These are phyloP conservation scores for Daldinia bambusicola DNA, from an alignment of 495 filamentous ascomycete species.

Conservation along the genomic window DNA sequence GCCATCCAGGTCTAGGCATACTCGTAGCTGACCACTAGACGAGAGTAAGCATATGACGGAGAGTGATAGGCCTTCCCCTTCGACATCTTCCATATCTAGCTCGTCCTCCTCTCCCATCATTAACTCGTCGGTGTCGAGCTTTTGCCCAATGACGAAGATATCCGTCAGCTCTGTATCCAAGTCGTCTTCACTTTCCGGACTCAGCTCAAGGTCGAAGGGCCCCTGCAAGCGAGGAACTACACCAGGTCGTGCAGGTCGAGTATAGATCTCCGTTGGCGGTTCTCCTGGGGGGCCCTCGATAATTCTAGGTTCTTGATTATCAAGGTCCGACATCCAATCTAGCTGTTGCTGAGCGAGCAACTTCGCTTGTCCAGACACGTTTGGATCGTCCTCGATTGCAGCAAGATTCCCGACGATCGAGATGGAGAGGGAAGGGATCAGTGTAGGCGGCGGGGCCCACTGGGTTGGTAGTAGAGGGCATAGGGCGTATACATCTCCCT, in stretches of 20 bases:
- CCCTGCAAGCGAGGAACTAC: slow-evolving; percentile 83
- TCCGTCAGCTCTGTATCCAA: slow-evolving; percentile 70
- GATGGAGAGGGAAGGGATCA: slow-evolving; percentile 80
- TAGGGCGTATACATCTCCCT: slow-evolving; percentile 89
- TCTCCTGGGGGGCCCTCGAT: slow-evolving; percentile 54
- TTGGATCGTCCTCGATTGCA: slow-evolving; percentile 66
- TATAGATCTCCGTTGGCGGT: slow-evolving; percentile 68
- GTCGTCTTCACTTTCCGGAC: slow-evolving; percentile 71
- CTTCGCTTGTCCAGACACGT: slow-evolving; percentile 64
- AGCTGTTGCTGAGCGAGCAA: slow-evolving; percentile 75
- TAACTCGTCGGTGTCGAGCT: slow-evolving; percentile 65
- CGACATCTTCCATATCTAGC: slow-evolving; percentile 62
- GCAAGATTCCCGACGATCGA: slow-evolving; percentile 74
- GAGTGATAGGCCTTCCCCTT: slow-evolving; percentile 73
- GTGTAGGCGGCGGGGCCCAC: slow-evolving; percentile 79
- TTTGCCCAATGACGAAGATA: slow-evolving; percentile 64
- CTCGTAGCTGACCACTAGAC: slow-evolving; percentile 74
- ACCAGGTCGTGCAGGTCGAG: slow-evolving; percentile 74
- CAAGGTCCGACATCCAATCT: slow-evolving; percentile 84
- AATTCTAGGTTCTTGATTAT: slow-evolving; percentile 74
- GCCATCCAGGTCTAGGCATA: slow-evolving; percentile 82
- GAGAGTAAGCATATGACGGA: slow-evolving; percentile 80
- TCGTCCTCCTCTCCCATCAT: slow-evolving; percentile 71
- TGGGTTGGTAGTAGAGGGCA: slow-evolving; percentile 85
- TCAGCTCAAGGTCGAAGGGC: slow-evolving; percentile 77